Percentiles rank a stretch among this genome's conserved stretches.
Conservation (phyloP, 257 asterid species). For the Misopates orontium region DNA sequence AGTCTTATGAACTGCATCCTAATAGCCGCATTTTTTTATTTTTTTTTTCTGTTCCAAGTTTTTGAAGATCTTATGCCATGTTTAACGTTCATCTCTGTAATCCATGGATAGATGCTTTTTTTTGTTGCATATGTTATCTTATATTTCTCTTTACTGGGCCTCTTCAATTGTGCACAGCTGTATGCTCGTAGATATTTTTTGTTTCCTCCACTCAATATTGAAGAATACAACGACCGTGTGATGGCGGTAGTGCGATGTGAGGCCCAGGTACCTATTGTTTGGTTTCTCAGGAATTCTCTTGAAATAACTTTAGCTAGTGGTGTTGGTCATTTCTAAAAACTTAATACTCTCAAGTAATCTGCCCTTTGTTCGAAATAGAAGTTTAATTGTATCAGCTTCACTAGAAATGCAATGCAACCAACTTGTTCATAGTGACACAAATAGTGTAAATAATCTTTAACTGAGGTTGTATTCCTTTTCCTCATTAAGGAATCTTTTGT, state of each 20-base stretch:
- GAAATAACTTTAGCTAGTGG: constrained; percentile 15
- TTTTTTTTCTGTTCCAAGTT: constrained; percentile 14
- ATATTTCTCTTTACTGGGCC: constrained; percentile 17
- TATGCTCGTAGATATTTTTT: constrained; percentile 94
- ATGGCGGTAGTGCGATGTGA: constrained; percentile 97
- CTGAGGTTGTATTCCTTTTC: neutral
- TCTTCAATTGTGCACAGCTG: constrained; percentile 53
- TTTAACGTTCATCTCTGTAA: too few species aligned
- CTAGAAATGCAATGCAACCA: neutral
- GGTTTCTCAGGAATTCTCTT: neutral
- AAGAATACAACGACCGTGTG: constrained; percentile 83
- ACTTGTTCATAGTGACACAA: neutral
- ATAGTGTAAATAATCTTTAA: neutral
- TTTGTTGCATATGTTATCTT: constrained; percentile 17
- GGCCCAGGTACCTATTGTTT: constrained; percentile 64
- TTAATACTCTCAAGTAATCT: neutral
- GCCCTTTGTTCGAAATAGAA: constrained; percentile 11
- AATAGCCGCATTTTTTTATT: neutral
- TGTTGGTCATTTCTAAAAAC: neutral
- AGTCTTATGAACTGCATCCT: neutral
- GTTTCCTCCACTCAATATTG: constrained; percentile 80
- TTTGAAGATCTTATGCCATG: constrained; percentile 7
- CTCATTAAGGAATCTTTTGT: neutral
- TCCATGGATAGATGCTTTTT: neutral
- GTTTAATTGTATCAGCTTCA: constrained; percentile 14